Base-by-base conservation (phyloP, 176 grass and related monocot genomes). In the Microstegium vimineum region DNA sequence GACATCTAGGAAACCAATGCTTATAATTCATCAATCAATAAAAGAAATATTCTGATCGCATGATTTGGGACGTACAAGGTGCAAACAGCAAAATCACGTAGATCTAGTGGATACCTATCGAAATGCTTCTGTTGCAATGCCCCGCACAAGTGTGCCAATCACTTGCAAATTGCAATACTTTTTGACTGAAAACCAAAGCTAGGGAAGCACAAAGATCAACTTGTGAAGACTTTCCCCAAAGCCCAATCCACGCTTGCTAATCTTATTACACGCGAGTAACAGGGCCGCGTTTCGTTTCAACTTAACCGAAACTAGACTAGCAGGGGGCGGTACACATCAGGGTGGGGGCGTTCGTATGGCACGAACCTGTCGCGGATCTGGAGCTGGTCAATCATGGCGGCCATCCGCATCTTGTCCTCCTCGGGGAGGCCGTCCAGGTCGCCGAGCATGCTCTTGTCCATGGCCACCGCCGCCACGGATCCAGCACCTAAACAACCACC, bases 381-480 rank as follows among this genome's bases (percentile, higher is more conserved):
- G 72, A 99, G 93, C 69, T 94, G 96, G 17, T 99, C 96, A 51
- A 99, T 81, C 96, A 94, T 99, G 77, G 64, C 14, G 64, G 93
- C 73, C 96, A 99, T 99, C 26, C 96, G 86, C 72, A 92, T 79
- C 91, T 99, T 90, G 76, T 99, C 96, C 79, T 93, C 93, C 70
- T 99, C 96, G 4, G 96, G 93, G 66, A 99, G 88, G 63, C 86
- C 87, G 18, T 93, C 96, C 3, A 99, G 69, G 80, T 95, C 93
- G 45, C 89, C 87, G 27, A 95, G 93, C 96, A 99, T 95, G 73
- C 74, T 95, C 82, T 92, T 99, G 80, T 99, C 96, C 96, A 99
- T 99, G 38, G 54, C 60, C 17, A 30, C 70, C 59, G 18, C 81
- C n/a, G 46, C 78, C 69, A 25, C 56, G 10, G n/a, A 60, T 60